These are phyloP conservation scores for Nicotiana attenuata DNA, from an alignment of 257 asterid species.

Conservation along the genomic window DNA sequence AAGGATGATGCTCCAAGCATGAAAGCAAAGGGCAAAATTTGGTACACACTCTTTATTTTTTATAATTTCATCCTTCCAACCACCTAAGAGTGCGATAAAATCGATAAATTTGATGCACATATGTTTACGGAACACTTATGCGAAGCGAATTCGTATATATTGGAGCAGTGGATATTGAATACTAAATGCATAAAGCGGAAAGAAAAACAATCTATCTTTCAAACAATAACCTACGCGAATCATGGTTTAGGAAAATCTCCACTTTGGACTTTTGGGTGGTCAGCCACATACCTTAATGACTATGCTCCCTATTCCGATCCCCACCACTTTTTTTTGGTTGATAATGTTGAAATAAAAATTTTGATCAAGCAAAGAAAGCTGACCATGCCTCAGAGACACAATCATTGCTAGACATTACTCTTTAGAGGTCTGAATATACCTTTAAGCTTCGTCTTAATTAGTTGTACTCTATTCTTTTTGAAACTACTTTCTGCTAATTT, in stretches of 20 bases:
- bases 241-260: constrained; percentile 46
- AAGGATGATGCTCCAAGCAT: constrained; percentile 34
- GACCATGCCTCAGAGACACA: constrained; percentile 45
- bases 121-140: too few species aligned
- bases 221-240: constrained; percentile 19
- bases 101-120: neutral
- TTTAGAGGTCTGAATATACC: constrained; percentile 26
- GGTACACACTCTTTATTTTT: constrained; percentile 28
- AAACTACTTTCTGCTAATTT: constrained; percentile 11
- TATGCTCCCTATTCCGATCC: neutral
- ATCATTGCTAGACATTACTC: constrained; percentile 44
- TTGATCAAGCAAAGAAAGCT: constrained; percentile 27
- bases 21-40: constrained; percentile 23
- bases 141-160: neutral
- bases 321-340: neutral
- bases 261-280: constrained; percentile 40
- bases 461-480: constrained; percentile 1
- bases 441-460: constrained; percentile 26
- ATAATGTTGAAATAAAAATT: constrained; percentile 1
- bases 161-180: neutral
- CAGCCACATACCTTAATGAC: constrained; percentile 19
- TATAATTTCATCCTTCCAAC: constrained; percentile 15
- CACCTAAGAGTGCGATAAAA: neutral
- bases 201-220: neutral
- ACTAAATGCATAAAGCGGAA: neutral